phyloP scores from a whole-genome alignment of 805 yeast species.

The Monosporozyma solicola region DNA sequence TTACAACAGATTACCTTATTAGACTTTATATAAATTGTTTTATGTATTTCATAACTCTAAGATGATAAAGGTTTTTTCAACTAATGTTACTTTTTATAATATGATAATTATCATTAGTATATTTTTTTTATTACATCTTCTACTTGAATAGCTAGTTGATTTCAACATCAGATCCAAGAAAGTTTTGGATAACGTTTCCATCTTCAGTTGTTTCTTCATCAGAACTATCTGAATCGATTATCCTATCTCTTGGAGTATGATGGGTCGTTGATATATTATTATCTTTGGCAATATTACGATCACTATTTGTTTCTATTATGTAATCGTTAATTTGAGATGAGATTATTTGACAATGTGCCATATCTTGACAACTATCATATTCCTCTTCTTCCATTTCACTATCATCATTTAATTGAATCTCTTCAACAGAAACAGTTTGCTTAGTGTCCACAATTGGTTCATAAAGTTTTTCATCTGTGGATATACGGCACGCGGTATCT shows the following conservation, averaged over 20 bases:
- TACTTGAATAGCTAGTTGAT: not conserved
- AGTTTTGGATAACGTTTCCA: conserved; percentile 7
- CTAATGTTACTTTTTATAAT: not conserved
- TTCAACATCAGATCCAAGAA: conserved; percentile 17
- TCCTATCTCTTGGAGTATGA: not conserved
- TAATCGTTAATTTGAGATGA: not conserved
- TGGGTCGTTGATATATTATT: not conserved
- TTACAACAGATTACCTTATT: not conserved
- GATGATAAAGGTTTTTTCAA: not conserved
- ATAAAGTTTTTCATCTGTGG: not conserved
- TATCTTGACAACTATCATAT: not conserved
- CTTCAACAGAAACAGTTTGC: not conserved
- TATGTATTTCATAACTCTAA: not conserved
- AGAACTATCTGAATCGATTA: not conserved
- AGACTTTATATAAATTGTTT: not conserved
- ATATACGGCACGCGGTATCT: not conserved
- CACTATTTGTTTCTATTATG: not conserved
- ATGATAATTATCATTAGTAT: too few relatives aligned
- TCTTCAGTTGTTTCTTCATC: not conserved
- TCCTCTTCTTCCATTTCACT: not conserved
- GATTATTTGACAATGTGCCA: not conserved
- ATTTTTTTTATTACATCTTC: not conserved
- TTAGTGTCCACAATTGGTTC: not conserved
- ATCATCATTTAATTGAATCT: not conserved
- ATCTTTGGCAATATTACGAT: not conserved